Base-by-base conservation (phyloP, 2,329 filamentous ascomycete genomes). In the Trichophyton equinum region DNA sequence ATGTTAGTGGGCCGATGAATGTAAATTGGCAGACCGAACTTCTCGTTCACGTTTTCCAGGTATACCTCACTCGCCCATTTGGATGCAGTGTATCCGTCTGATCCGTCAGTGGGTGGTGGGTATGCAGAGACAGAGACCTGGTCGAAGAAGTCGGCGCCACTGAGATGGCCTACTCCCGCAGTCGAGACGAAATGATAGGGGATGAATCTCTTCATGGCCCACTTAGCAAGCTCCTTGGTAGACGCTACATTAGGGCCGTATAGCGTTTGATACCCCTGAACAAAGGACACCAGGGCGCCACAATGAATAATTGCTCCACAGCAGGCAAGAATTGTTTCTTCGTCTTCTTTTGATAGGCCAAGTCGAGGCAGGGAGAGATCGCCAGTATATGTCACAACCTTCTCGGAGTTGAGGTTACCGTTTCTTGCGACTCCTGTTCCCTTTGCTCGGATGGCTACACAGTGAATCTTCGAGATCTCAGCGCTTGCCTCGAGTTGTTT, bases 261-360 rank as follows among this genome's bases (percentile, higher is more conserved):
- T 0, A 75, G 64, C 2, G 60, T 59, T 1, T 61, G 53, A 61
- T 74, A 75, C 6, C 58, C 65, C 25, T 73, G 67, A 56, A 67
- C 55, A 56, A 66, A 68, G 0, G 67, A 69, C 15, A 66, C 63
- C n/a, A 75, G 72, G n/a, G 78, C 77, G 6, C 76, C 81, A 58
- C 71, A 74, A 67, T 82, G 85, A 27, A 87, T 78, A 57, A 86
- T 78, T 3, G 78, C 66, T 64, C 79, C 73, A 1, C 69, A 72
- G 2, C 65, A 53, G 2, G 55, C 27, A n/a, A 68, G 67, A 1
- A 81, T 64, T 0, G 27, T 27, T 2, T 57, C 15, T 11, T 70
- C 65, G 20, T 73, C 67, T 1, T 63, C 64, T 22, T 72, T 61
- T 1, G 65, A 65, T 18, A 80, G 71, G 0, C 78, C 78, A 2